phyloP scores from a whole-genome alignment of 2,329 filamentous ascomycete genomes.

The Colletotrichum tamarilloi region DNA sequence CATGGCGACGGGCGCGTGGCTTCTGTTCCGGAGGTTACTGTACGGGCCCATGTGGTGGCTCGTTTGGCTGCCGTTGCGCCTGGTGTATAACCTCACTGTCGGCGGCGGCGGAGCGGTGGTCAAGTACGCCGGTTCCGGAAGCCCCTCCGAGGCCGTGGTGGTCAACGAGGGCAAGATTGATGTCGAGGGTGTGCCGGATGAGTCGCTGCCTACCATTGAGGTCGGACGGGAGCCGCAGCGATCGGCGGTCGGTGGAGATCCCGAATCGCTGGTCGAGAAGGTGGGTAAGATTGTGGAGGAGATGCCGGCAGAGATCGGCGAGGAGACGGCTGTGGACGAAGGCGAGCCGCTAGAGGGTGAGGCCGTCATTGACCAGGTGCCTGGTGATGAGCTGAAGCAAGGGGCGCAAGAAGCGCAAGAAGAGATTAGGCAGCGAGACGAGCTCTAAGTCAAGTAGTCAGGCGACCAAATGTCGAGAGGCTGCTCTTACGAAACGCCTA shows the following conservation, averaged over 20 bases:
- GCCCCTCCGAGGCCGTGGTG: slow-evolving; percentile 38
- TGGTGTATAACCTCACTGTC: slow-evolving; percentile 70
- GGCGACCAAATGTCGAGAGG: background rate
- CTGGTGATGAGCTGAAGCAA: slow-evolving; percentile 40
- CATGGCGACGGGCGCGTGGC: slow-evolving; percentile 81
- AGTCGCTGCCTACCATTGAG: slow-evolving; percentile 61
- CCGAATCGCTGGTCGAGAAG: slow-evolving; percentile 60
- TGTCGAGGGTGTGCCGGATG: slow-evolving; percentile 50
- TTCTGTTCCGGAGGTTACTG: slow-evolving; percentile 84
- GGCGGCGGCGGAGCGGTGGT: slow-evolving; percentile 66
- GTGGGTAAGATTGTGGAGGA: slow-evolving; percentile 64
- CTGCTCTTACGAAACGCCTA: background rate
- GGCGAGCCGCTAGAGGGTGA: slow-evolving; percentile 38
- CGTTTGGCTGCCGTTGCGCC: slow-evolving; percentile 81
- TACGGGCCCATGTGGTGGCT: slow-evolving; percentile 95
- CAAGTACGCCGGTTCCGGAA: slow-evolving; percentile 40
- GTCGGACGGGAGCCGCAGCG: slow-evolving; percentile 49
- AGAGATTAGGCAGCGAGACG: slow-evolving; percentile 28
- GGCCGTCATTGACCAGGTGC: slow-evolving; percentile 4
- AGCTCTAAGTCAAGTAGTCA: slow-evolving; percentile 16
- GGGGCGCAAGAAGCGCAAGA: slow-evolving; percentile 30
- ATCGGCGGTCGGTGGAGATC: slow-evolving; percentile 40
- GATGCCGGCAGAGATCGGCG: slow-evolving; percentile 33
- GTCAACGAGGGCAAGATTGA: slow-evolving; percentile 42
- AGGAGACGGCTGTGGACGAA: slow-evolving; percentile 9